Base-by-base conservation (phyloP, 495 filamentous ascomycete species). In the Hypomontagnella monticulosa region DNA sequence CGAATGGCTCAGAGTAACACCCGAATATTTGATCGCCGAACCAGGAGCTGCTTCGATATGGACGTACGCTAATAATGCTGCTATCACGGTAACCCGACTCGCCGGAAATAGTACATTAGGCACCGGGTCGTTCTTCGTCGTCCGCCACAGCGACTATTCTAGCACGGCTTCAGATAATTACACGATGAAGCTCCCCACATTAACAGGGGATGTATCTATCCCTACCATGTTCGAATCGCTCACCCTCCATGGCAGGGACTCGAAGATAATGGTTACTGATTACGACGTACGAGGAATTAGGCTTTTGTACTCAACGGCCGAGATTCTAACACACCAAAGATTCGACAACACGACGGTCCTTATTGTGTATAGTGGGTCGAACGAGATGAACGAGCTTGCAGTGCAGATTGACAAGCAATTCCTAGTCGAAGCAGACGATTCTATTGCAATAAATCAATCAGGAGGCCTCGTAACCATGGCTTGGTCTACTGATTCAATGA, bases 241-340 rank as follows among this genome's bases (percentile, higher is more conserved):
- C 10, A 86, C 85, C 1, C 80, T 93, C 5, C 81, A 83, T 63
- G 89, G 90, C 0, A 83, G 90, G 46, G 91, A 95, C 68, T 90
- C 89, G 0, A 92, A 93, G 73, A 75, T 80, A 53, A 84, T 90
- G 68, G 85, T 93, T 12, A 88, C 86, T 10, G 89, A 95, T 69
- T 93, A 92, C 62, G 75, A 86, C 49, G 76, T 93, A 50, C 83
- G 84, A 0, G 83, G 83, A n/a, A 78, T 78, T 0, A 88, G 81
- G 7, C 73, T 93, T 19, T 73, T 92, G 5, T 93, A 93, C 75
- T 92, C 88, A 0, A 88, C 89, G 7, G 89, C 87, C 1, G 90
- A 95, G 57, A 83, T 92, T 36, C 89, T 91, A 51, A 91, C 89
- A 4, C 81, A 77, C 14, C 71, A 81, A 7, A 82, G 78, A 57